A percentile compares a stretch with the other conserved stretches of the same genome.
These are phyloP conservation scores for Pelargonium cotyledonis DNA, from an alignment of 441 rosid species.

Conservation along the genomic window DNA sequence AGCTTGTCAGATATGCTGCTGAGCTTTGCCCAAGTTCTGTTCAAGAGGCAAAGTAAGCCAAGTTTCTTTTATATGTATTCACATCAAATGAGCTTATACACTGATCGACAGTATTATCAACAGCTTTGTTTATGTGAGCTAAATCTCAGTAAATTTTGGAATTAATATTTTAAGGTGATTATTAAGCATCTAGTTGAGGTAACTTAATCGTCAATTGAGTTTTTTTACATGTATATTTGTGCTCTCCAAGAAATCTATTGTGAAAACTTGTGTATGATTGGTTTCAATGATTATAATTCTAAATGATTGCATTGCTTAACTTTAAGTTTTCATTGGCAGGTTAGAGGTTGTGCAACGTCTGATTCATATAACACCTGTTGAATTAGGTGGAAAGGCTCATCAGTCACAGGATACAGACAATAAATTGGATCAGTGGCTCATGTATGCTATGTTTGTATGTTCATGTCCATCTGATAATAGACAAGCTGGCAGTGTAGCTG, in stretches of 20 bases:
- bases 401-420: constrained; percentile 87
- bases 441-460: constrained; percentile 96
- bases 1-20: constrained; percentile 90
- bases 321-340: constrained; percentile 43
- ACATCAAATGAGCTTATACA: not conserved
- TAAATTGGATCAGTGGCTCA: constrained; percentile 97
- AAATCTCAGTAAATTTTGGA: not conserved
- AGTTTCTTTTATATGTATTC: constrained; percentile 6
- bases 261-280: not conserved
- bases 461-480: constrained; percentile 90
- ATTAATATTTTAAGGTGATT: not conserved
- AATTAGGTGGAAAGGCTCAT: constrained; percentile 90
- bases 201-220: not conserved
- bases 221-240: not conserved
- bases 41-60: constrained; percentile 87
- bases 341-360: constrained; percentile 76
- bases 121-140: not conserved
- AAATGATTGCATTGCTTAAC: not conserved
- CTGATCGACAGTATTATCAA: not conserved
- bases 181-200: not conserved
- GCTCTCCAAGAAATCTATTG: not conserved
- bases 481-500: constrained; percentile 75
- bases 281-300: not conserved
- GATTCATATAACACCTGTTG: constrained; percentile 83
- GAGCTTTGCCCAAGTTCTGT: constrained; percentile 96